Conservation (phyloP, 1,139 yeast genomes). For the Taphrina betulina region DNA sequence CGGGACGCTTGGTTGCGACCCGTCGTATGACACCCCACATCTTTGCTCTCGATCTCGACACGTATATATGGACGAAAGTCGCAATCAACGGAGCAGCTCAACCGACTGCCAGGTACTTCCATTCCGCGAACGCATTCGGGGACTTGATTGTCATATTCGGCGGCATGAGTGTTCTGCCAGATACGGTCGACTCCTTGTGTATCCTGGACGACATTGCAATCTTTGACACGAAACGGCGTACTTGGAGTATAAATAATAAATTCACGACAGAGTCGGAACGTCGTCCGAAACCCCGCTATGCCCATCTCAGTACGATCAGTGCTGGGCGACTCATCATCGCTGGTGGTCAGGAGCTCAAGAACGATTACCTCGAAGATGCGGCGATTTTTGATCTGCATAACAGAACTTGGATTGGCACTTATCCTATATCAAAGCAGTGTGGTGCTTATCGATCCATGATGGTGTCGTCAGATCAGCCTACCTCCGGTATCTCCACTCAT, state of each 20-base stretch:
- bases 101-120: conserved; percentile 38
- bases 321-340: conserved; percentile 35
- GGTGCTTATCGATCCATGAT: conserved; percentile 38
- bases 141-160: conserved; percentile 37
- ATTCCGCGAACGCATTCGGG: conserved; percentile 35
- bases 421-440: conserved; percentile 32
- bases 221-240: conserved; percentile 32
- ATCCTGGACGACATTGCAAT: conserved; percentile 34
- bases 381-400: conserved; percentile 34
- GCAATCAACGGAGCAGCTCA: conserved; percentile 7
- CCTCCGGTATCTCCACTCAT: neutral
- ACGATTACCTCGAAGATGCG: conserved; percentile 36
- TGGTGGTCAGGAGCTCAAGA: conserved; percentile 39
- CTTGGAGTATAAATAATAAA: conserved; percentile 20
- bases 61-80: conserved; percentile 36
- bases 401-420: conserved; percentile 33
- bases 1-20: conserved; percentile 37
- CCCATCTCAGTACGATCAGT: conserved; percentile 37
- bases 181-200: conserved; percentile 28
- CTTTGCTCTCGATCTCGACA: conserved; percentile 37
- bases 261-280: neutral
- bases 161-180: conserved; percentile 33
- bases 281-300: conserved; percentile 37
- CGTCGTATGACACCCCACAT: conserved; percentile 33
- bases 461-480: neutral